phyloP scores from a whole-genome alignment of 495 filamentous ascomycete genomes.

The Durotheca rogersii region DNA sequence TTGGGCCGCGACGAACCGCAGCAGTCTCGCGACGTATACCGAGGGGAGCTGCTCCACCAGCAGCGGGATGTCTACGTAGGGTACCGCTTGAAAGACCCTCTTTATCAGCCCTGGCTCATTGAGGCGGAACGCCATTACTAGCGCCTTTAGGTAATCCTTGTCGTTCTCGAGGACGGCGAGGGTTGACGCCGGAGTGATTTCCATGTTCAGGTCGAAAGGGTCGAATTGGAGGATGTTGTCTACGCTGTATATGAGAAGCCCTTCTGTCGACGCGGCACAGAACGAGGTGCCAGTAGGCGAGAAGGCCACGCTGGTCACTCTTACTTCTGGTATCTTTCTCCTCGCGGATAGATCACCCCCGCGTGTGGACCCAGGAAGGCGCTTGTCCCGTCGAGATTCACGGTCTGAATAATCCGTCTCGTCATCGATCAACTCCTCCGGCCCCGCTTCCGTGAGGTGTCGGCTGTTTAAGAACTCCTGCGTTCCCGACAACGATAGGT shows the following conservation, averaged over 20 bases:
- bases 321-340: conserved; percentile 74
- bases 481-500: conserved; percentile 89
- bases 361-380: conserved; percentile 84
- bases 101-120: conserved; percentile 77
- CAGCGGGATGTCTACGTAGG: conserved; percentile 70
- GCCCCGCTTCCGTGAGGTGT: conserved; percentile 86
- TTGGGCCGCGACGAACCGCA: conserved; percentile 82
- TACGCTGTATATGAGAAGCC: conserved; percentile 85
- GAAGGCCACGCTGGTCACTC: conserved; percentile 84
- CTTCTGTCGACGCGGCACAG: conserved; percentile 93
- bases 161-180: conserved; percentile 70
- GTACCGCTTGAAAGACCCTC: conserved; percentile 81
- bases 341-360: conserved; percentile 76
- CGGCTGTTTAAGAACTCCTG: conserved; percentile 95
- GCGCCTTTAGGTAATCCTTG: conserved; percentile 81
- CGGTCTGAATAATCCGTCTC: conserved; percentile 86
- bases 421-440: conserved; percentile 76
- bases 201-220: conserved; percentile 92
- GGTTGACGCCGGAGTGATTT: conserved; percentile 81
- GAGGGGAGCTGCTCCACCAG: conserved; percentile 77
- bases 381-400: conserved; percentile 77
- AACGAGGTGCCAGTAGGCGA: conserved; percentile 85
- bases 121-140: conserved; percentile 95
- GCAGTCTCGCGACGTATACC: conserved; percentile 79
- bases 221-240: conserved; percentile 83